Percentiles rank a stretch among this genome's conserved stretches.
These are phyloP conservation scores for Phycomyces nitens DNA, from an alignment of 192 early-diverging fungal species.

Conservation along the genomic window DNA sequence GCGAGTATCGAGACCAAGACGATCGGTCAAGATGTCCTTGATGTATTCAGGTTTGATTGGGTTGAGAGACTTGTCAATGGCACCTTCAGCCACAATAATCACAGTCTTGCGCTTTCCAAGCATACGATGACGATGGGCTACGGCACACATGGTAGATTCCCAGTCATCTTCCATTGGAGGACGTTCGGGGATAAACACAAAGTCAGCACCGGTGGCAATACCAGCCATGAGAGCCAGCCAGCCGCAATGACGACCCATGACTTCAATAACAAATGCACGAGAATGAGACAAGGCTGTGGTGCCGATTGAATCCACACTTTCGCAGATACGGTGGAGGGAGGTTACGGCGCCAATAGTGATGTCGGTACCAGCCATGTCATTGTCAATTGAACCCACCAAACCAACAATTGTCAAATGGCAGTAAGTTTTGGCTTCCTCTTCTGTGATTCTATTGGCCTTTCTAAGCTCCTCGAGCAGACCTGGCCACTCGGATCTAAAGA, in stretches of 20 bases:
- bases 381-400: conserved; percentile 95
- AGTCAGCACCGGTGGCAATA: conserved; percentile 87
- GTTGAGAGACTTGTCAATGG: conserved; percentile 81
- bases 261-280: conserved; percentile 95
- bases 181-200: conserved; percentile 92
- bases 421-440: conserved; percentile 56
- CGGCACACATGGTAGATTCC: conserved; percentile 83
- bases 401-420: conserved; percentile 89
- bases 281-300: conserved; percentile 92
- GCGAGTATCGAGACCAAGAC: conserved; percentile 85
- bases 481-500: conserved; percentile 88
- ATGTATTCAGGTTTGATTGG: conserved; percentile 86
- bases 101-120: conserved; percentile 86
- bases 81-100: conserved; percentile 93
- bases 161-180: conserved; percentile 85
- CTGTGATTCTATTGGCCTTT: conserved; percentile 43
- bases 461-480: conserved; percentile 74
- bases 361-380: conserved; percentile 87
- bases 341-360: conserved; percentile 96
- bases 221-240: conserved; percentile 88
- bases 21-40: conserved; percentile 72
- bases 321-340: conserved; percentile 92
- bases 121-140: conserved; percentile 59
- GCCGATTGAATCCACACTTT: conserved; percentile 86
- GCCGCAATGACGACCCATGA: conserved; percentile 97